Evolutionary conservation across 176 grass and related monocot genomes (phyloP), one percentile per base, ranked within the genome.

Genomic region (Lolium rigidum): DNA sequence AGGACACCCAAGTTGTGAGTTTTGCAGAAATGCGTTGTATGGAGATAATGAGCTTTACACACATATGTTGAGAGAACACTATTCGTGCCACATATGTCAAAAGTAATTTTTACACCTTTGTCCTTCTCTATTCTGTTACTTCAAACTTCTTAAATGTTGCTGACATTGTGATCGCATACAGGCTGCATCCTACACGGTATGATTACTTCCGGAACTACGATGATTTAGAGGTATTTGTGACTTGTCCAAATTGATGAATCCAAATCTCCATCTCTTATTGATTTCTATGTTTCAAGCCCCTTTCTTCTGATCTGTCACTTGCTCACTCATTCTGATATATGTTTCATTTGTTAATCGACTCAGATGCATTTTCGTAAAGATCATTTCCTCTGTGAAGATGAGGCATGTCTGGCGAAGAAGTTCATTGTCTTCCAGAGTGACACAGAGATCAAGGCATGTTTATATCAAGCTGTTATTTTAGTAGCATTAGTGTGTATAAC

Each of bases 161-260:
- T 85, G 21, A 87, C 43, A 46, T 79, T 87, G 13, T 70, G 21
- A 80, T 67, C 84, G n/a, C n/a, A 69, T 94, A 69, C 90, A 99
- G 97, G 69, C 92, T 85, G 21, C 86, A 90, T 88, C 92, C 94
- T 77, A 90, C 84, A 31, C 86, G 80, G 51, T 94, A 88, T 88
- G 97, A 99, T 89, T 99, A 99, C 94, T 96, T 87, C 68, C 81
- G 62, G 49, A 86, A 94, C 74, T 96, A 99, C 88, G 90, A 94
- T 84, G 92, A 96, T 43, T 86, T 99, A 58, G 97, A 99, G 97
- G 97, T 99, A 89, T 83, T 65, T 10, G 14, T 52, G 72, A 75
- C 48, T 75, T 82, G 55, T 78, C 24, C 52, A 56, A 51, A 17
- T 55, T 41, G 25, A 71, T 21, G 9, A 60, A 24, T 58, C 76